Percentiles rank a stretch among this genome's conserved stretches.
Conservation (phyloP, 2,329 filamentous ascomycete species). For the Beauveria caledonica region DNA sequence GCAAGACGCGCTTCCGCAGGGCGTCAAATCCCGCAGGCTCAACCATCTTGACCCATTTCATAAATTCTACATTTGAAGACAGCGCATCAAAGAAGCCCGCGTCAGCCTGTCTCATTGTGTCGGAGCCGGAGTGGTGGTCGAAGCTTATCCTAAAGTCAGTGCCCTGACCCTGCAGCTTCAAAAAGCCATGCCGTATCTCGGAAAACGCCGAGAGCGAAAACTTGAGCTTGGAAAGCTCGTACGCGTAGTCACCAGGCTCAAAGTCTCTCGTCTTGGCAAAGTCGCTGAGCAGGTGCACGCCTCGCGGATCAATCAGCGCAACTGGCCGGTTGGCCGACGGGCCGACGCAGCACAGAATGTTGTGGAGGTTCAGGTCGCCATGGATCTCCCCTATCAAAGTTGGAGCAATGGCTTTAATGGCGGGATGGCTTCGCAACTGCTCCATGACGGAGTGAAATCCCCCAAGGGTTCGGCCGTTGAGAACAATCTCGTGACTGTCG, state of each 20-base stretch:
- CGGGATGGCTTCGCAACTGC: not conserved
- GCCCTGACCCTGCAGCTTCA: not conserved
- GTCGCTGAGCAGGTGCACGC: conserved; percentile 9
- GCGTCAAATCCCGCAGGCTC: conserved; percentile 1
- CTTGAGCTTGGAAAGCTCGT: conserved; percentile 7
- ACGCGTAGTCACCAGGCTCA: conserved; percentile 8
- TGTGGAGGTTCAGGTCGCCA: conserved; percentile 9
- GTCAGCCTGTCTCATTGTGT: conserved; percentile 1
- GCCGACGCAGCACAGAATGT: conserved; percentile 5
- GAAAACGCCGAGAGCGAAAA: conserved; percentile 8
- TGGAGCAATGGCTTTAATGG: not conserved
- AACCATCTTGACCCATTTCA: conserved; percentile 2
- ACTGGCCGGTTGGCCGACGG: not conserved
- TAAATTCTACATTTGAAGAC: not conserved
- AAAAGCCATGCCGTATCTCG: conserved; percentile 2
- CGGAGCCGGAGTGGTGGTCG: conserved; percentile 1
- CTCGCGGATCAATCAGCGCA: conserved; percentile 8
- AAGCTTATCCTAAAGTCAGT: not conserved
- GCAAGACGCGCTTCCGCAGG: not conserved
- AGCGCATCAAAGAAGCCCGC: conserved; percentile 1
- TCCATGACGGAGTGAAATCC: conserved; percentile 1
- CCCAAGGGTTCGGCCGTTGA: conserved; percentile 1
- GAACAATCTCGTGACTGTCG: not conserved
- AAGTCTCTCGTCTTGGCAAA: conserved; percentile 4
- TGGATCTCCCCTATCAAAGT: conserved; percentile 5